Evolutionary conservation across 768 basidiomycete genomes (phyloP), one percentile per base, ranked within the genome.

Genomic region (Glaciozyma antarctica): DNA sequence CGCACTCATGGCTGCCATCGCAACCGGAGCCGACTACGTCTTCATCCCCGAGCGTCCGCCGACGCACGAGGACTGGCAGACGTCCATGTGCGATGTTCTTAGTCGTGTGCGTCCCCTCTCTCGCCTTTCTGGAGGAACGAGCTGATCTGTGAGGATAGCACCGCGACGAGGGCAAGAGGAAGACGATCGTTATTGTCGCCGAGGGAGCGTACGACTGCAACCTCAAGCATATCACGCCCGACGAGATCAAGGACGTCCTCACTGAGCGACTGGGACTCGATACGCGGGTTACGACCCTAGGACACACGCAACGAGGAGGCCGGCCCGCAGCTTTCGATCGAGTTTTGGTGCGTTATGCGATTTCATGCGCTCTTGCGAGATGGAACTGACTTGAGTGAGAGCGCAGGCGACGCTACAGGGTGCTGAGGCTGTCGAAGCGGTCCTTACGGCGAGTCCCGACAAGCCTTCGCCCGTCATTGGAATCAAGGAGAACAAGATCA

Each of bases 381-480:
- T 21, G 48, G 43, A 51, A 8, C 34, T 34, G 16, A 26, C n/a
- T 19, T 6, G 3, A 1, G 24, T n/a, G 6, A 16, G 22, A 15
- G 41, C 34, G 17, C 72, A 94, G 91, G 91, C 94, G 0, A 95
- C 93, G 0, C 79, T 98, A n/a, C 93, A 99, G 81, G 93, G 91
- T 60, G 82, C 91, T 38, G 88, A 95, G 74, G 94, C 95, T 2
- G 88, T 98, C 57, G 83, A 91, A 60, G 88, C 90, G 3, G 80
- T 98, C 32, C 79, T 98, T 9, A 85, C 87, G 71, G 83, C 94
- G 0, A 88, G 84, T 0, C 90, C 93, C 7, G 84, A 87, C 24
- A 90, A 88, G 0, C 94, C 94, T 7, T 94, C 91, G 0, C 97
- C 93, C 75, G 94, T 99, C 87, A 98, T 99, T 73, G 93, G 95